Evolutionary conservation across 2,329 filamentous ascomycete species (phyloP).

Genomic region (Fusarium sp.): DNA sequence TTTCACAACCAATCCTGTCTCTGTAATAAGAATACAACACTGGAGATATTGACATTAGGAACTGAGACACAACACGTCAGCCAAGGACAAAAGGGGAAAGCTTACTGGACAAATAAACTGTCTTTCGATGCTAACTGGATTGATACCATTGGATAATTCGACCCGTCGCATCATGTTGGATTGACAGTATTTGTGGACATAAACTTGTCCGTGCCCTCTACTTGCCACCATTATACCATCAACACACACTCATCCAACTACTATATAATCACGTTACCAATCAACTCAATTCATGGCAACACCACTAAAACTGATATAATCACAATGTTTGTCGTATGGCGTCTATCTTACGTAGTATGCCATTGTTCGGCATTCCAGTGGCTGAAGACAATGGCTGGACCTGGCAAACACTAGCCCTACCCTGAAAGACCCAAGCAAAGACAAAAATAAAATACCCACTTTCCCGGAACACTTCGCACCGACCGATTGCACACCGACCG

Average conservation of each 20-base stretch:
- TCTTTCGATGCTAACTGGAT: too few species aligned
- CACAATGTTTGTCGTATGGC: not conserved
- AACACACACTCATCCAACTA: too few species aligned
- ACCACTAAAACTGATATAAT: not conserved
- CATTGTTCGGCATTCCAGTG: constrained; percentile 5
- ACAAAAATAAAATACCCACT: constrained; percentile 30
- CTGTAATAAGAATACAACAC: not conserved
- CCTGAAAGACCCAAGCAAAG: constrained; percentile 1
- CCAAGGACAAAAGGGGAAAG: not conserved
- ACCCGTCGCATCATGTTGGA: not conserved
- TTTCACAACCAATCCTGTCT: constrained; percentile 1
- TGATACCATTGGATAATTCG: too few species aligned
- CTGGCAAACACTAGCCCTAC: constrained; percentile 23
- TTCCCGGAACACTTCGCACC: constrained; percentile 16
- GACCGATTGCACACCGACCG: constrained; percentile 10
- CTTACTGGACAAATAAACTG: rapidly evolving
- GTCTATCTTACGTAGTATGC: not conserved
- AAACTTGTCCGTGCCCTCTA: not conserved
- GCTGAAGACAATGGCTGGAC: constrained; percentile 5
- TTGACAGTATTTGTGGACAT: too few species aligned
- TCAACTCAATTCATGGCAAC: not conserved
- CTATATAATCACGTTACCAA: too few species aligned
- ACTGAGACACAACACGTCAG: not conserved
- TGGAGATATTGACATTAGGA: not conserved
- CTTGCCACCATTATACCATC: too few species aligned